A percentile compares a stretch with the other conserved stretches of the same genome.
phyloP scores from a whole-genome alignment of 108 stramenopile species.

The Skeletonema marinoi region DNA sequence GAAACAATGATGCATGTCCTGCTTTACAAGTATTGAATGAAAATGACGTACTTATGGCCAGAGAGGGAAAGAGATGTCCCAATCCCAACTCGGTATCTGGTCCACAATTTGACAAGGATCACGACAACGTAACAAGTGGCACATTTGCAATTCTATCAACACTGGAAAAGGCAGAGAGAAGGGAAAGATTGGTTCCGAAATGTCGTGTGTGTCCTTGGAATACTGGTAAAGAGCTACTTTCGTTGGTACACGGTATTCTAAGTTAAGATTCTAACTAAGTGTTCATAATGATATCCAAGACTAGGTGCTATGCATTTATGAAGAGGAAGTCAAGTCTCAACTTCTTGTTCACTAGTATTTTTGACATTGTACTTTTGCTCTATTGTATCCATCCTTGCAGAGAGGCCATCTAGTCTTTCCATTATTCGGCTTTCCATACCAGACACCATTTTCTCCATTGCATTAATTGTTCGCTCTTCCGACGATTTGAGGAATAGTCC shows the following conservation, averaged over 20 bases:
- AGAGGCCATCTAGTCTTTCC: slow-evolving; percentile 18
- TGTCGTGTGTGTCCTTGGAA: slow-evolving; percentile 32
- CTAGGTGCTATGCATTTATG: too few relatives aligned
- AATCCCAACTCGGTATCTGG: slow-evolving; percentile 37
- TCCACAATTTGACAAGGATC: slow-evolving; percentile 14
- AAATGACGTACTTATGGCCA: slow-evolving; percentile 38
- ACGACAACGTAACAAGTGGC: neutral
- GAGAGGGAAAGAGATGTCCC: slow-evolving; percentile 15
- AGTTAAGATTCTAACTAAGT: neutral
- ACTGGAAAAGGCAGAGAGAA: slow-evolving; percentile 25
- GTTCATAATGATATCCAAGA: neutral
- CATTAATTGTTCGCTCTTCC: slow-evolving; percentile 28
- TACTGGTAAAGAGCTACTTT: slow-evolving; percentile 27
- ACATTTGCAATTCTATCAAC: slow-evolving; percentile 25
- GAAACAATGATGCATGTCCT: slow-evolving; percentile 51
- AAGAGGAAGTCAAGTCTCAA: too few relatives aligned
- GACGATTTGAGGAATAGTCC: slow-evolving; percentile 45
- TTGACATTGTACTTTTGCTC: slow-evolving; percentile 15
- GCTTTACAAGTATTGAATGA: slow-evolving; percentile 38
- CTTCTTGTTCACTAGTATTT: neutral
- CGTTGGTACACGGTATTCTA: slow-evolving; percentile 16
- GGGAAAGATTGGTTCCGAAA: slow-evolving; percentile 18
- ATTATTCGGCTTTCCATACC: slow-evolving; percentile 34
- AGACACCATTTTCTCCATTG: slow-evolving; percentile 18
- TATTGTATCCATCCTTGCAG: slow-evolving; percentile 21